These are phyloP conservation scores for Plasmodium yoelii DNA, from an alignment of 169 alveolate genomes.

Conservation along the genomic window DNA sequence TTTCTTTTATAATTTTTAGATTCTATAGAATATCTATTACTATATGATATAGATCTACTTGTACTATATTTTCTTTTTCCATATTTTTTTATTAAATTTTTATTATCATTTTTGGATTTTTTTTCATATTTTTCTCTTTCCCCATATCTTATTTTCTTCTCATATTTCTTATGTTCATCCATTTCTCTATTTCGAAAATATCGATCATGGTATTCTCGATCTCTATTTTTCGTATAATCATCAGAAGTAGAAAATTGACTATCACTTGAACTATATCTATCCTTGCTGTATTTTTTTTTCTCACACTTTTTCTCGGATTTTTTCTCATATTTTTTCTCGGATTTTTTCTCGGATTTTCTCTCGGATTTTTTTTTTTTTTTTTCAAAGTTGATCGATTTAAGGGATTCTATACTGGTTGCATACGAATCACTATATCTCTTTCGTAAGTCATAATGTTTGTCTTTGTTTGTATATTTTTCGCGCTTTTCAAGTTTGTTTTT, in stretches of 20 bases:
- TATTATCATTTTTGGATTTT: neutral
- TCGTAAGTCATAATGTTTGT: neutral
- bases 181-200: neutral
- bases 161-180: constrained; percentile 11
- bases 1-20: too few relatives aligned
- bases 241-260: too few relatives aligned
- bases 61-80: neutral
- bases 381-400: neutral
- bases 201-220: too few relatives aligned
- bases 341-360: neutral
- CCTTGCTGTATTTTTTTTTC: neutral
- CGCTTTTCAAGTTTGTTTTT: neutral
- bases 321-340: neutral
- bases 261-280: neutral
- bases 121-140: constrained; percentile 2
- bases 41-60: neutral
- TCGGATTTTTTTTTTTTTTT: constrained; percentile 6
- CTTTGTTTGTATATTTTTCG: neutral
- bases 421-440: neutral
- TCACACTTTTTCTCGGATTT: neutral
- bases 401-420: neutral
- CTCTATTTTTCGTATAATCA: neutral
- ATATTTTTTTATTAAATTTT: neutral
- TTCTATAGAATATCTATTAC: neutral
- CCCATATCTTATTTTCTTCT: constrained; percentile 3